These are phyloP conservation scores for Volvox reticuliferus DNA, from an alignment of 139 green algal genomes.

Conservation along the genomic window DNA sequence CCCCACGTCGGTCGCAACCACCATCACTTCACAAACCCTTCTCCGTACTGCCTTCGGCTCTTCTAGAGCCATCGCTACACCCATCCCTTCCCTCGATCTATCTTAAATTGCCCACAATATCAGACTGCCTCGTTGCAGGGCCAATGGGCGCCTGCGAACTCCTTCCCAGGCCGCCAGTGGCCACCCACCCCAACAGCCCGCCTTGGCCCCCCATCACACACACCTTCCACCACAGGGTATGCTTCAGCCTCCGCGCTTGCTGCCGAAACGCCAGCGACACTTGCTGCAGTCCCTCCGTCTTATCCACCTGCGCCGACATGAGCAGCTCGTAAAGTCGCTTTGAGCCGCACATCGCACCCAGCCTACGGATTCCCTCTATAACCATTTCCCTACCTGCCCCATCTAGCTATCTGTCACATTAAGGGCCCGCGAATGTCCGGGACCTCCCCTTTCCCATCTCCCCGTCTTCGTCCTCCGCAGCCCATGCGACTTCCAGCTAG, in stretches of 20 bases:
- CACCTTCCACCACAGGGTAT: conserved; percentile 84
- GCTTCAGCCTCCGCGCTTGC: conserved; percentile 73
- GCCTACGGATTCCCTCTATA: too few species aligned
- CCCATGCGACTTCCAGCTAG: background rate
- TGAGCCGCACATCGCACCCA: too few species aligned
- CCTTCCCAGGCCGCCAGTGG: too few species aligned
- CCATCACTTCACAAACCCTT: background rate
- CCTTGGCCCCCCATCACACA: background rate
- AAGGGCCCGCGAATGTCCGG: background rate
- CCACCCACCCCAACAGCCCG: background rate
- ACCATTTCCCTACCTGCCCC: too few species aligned
- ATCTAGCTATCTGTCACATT: too few species aligned
- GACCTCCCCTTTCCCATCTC: background rate
- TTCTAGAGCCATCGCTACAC: background rate
- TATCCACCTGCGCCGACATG: conserved; percentile 16
- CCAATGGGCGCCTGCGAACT: background rate
- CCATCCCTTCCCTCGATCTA: background rate
- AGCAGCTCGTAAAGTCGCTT: background rate
- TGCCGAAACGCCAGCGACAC: conserved; percentile 86
- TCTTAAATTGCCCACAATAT: too few species aligned
- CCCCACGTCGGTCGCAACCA: background rate
- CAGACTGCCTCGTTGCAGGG: background rate
- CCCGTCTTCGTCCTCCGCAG: background rate
- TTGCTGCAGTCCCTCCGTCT: conserved; percentile 44
- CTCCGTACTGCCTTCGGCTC: background rate